A percentile compares a stretch with the other conserved stretches of the same genome.
These are phyloP conservation scores for Leccinum huronense DNA, from an alignment of 1,284 basidiomycete genomes.

Conservation along the genomic window DNA sequence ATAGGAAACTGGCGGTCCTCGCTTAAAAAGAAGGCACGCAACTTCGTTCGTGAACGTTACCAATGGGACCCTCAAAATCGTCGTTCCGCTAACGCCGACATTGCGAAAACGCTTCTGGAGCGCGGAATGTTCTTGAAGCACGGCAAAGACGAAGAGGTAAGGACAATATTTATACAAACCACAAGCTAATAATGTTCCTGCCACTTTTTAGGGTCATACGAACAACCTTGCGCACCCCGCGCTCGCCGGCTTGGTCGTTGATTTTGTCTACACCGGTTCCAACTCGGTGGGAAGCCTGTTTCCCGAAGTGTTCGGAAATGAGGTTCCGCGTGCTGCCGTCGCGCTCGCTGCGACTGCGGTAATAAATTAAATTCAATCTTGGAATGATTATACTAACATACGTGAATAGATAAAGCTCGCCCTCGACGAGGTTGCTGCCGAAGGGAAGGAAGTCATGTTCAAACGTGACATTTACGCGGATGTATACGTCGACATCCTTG, in stretches of 20 bases:
- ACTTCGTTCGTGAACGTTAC: neutral
- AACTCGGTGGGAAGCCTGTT: neutral
- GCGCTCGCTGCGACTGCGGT: neutral
- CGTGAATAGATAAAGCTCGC: conserved; percentile 1
- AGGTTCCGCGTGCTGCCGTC: neutral
- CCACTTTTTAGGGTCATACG: neutral
- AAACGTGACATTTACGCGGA: conserved; percentile 10
- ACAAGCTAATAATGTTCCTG: neutral
- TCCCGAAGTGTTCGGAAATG: neutral
- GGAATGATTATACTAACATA: neutral
- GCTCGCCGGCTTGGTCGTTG: neutral
- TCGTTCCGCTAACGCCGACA: neutral
- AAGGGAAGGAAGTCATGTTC: conserved; percentile 11
- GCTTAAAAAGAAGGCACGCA: neutral
- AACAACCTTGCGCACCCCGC: neutral
- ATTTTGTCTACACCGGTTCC: neutral
- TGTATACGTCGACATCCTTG: conserved; percentile 6
- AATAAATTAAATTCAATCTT: neutral
- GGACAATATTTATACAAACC: neutral
- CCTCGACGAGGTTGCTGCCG: neutral
- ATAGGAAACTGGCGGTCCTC: neutral
- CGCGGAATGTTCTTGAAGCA: neutral
- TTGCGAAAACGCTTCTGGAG: neutral
- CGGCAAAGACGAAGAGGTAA: neutral
- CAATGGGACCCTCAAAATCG: neutral